Evolutionary conservation across 495 filamentous ascomycete species (phyloP), one percentile per base, ranked within the genome.

Genomic region (Neurospora tetrasperma): DNA sequence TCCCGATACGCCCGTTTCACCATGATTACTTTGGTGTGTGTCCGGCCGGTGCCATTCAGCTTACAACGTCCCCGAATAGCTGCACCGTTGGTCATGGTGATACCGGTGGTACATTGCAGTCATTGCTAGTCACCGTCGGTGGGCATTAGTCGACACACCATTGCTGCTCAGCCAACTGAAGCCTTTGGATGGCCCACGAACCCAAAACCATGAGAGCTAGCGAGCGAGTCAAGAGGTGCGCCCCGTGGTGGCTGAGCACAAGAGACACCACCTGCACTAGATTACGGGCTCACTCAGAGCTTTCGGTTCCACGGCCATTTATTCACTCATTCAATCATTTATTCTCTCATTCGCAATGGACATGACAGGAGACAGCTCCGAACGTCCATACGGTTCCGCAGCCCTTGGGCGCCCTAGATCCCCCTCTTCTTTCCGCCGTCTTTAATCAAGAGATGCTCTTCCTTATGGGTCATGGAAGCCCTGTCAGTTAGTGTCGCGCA

Each of bases 61-160:
- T 69, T 39, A 42, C 44, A 54, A 46, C 39, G 71, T 38, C 23
- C 69, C 68, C 69, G 10, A 38, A 38, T 39, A 39, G 35, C 54
- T 68, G 40, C 54, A 69, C 54, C 39, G 48, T 40, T n/a, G 70
- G 42, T 71, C 70, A 59, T 72, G 40, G 70, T 44, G 70, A 72
- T 66, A 66, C 54, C 54, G 27, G 54, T 66, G 54, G 54, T 27
- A 66, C 27, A 66, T 66, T 62, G 27, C 54, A 35, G 54, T 66
- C 54, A 66, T 66, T 66, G 27, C 54, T 27, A 16, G 54, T 62
- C 27, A 62, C 54, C 27, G 54, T 35, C 54, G 54, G 54, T 35
- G 54, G 27, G 14, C 54, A 66, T 66, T 66, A 23, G 54, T 27
- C 27, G 14, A 35, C 54, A 31, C 54, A 66, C 54, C 14, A 35